These are phyloP conservation scores for Graphium sp. DNA, from an alignment of 2,329 filamentous ascomycete species.

Conservation along the genomic window DNA sequence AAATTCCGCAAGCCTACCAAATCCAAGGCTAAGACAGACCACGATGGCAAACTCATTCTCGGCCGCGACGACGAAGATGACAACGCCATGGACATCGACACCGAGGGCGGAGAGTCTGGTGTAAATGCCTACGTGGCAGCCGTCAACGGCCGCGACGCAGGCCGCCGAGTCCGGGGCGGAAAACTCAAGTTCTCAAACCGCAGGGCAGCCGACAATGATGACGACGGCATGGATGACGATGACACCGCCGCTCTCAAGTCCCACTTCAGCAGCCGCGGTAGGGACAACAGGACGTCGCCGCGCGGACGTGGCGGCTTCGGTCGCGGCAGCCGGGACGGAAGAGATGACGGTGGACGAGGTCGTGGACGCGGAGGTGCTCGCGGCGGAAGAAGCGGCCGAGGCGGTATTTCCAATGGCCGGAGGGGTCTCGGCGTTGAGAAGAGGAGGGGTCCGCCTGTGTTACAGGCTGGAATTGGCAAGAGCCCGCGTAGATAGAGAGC, in stretches of 20 bases:
- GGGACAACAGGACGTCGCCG: constrained; percentile 14
- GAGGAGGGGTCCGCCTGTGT: constrained; percentile 20
- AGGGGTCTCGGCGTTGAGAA: constrained; percentile 33
- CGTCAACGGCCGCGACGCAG: constrained; percentile 49
- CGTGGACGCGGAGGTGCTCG: constrained; percentile 15
- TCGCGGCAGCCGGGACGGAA: constrained; percentile 11
- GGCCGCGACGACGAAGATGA: constrained; percentile 37
- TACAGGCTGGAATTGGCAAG: constrained; percentile 23
- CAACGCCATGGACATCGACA: constrained; percentile 48
- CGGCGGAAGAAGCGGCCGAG: constrained; percentile 25
- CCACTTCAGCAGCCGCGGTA: constrained; percentile 10
- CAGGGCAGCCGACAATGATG: constrained; percentile 24
- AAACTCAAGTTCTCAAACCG: constrained; percentile 58
- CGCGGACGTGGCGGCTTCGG: constrained; percentile 16
- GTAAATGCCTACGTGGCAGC: constrained; percentile 56
- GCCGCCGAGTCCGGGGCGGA: constrained; percentile 46
- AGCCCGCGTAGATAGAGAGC: constrained; percentile 7
- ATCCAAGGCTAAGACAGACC: constrained; percentile 51
- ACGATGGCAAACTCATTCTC: constrained; percentile 69
- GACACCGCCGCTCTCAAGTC: constrained; percentile 31
- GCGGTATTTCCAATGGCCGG: constrained; percentile 26
- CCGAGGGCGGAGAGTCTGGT: constrained; percentile 32
- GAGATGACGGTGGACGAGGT: constrained; percentile 12
- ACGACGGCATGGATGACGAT: constrained; percentile 32
- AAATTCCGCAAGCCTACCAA: constrained; percentile 39